These are phyloP conservation scores for Pseudogymnoascus sp. DNA, from an alignment of 2,329 filamentous ascomycete genomes.

Conservation along the genomic window DNA sequence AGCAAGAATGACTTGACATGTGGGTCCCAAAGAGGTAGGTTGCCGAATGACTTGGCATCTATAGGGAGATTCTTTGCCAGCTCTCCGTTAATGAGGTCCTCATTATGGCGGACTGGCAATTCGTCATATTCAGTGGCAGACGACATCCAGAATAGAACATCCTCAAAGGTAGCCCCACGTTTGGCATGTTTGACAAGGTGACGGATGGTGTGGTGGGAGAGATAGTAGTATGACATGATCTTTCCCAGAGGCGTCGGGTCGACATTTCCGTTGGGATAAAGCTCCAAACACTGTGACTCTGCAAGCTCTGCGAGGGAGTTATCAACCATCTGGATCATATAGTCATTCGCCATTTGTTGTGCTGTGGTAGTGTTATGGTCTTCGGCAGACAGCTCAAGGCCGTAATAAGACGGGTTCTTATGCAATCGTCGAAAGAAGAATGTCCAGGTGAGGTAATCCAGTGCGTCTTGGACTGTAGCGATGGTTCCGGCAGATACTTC, in stretches of 20 bases:
- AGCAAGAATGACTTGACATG: constrained; percentile 94
- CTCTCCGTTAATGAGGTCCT: constrained; percentile 92
- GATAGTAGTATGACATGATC: constrained; percentile 99
- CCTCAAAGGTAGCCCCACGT: constrained; percentile 64
- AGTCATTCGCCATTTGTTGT: constrained; percentile 83
- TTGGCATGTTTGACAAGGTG: constrained; percentile 72
- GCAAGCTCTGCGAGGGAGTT: constrained; percentile 75
- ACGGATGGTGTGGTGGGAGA: constrained; percentile 89
- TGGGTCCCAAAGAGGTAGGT: constrained; percentile 93
- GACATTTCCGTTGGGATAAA: constrained; percentile 81
- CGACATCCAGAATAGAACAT: constrained; percentile 87
- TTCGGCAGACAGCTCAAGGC: constrained; percentile 84
- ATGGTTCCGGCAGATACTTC: constrained; percentile 93
- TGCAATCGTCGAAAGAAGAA: constrained; percentile 97
- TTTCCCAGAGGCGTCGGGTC: constrained; percentile 87
- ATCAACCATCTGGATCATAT: constrained; percentile 88
- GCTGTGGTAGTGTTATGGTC: constrained; percentile 83
- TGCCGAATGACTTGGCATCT: constrained; percentile 42
- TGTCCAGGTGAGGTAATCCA: constrained; percentile 98
- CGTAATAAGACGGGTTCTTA: constrained; percentile 98
- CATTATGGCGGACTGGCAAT: constrained; percentile 93
- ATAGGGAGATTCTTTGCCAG: constrained; percentile 72
- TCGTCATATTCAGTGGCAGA: constrained; percentile 94
- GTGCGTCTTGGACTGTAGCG: constrained; percentile 86
- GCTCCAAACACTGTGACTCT: constrained; percentile 72